These are phyloP conservation scores for Aspergillaceae sp. DNA, from an alignment of 2,329 filamentous ascomycete species.

Conservation along the genomic window DNA sequence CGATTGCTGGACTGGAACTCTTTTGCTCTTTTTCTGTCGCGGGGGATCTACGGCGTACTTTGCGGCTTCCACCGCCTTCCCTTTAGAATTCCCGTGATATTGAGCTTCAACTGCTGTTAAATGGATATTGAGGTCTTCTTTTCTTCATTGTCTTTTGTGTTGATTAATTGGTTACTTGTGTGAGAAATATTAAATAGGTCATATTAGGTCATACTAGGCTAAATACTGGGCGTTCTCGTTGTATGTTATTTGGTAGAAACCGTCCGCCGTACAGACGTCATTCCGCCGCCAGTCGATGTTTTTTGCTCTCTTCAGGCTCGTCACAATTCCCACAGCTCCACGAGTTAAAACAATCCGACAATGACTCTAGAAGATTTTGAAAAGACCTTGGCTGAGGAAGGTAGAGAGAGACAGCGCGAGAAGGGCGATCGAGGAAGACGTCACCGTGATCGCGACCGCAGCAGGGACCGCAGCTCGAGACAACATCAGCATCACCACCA, in stretches of 20 bases:
- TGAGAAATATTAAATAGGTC: no score
- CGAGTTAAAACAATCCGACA: constrained; percentile 6
- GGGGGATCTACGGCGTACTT: constrained; percentile 22
- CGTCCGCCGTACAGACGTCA: constrained; percentile 23
- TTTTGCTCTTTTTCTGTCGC: constrained; percentile 16
- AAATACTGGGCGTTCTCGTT: no score
- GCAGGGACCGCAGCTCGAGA: constrained; percentile 29
- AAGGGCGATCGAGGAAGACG: constrained; percentile 30
- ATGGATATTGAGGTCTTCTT: no score
- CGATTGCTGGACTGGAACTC: constrained; percentile 15
- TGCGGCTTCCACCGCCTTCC: constrained; percentile 2
- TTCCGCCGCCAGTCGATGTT: constrained; percentile 11
- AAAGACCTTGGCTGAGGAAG: constrained; percentile 60
- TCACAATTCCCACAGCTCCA: constrained; percentile 1
- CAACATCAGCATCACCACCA: constrained; percentile 26
- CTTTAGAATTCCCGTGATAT: no score
- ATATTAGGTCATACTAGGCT: no score
- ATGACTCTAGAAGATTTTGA: constrained; percentile 69
- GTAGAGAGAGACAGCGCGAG: constrained; percentile 33
- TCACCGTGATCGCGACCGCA: constrained; percentile 32
- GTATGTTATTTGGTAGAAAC: no score
- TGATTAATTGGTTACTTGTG: no score
- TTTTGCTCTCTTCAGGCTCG: constrained; percentile 10
- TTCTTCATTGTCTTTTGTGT: no score
- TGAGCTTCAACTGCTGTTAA: no score